Evolutionary conservation across 805 yeast genomes (phyloP).

Genomic region (Yarrowia phangngaensis): DNA sequence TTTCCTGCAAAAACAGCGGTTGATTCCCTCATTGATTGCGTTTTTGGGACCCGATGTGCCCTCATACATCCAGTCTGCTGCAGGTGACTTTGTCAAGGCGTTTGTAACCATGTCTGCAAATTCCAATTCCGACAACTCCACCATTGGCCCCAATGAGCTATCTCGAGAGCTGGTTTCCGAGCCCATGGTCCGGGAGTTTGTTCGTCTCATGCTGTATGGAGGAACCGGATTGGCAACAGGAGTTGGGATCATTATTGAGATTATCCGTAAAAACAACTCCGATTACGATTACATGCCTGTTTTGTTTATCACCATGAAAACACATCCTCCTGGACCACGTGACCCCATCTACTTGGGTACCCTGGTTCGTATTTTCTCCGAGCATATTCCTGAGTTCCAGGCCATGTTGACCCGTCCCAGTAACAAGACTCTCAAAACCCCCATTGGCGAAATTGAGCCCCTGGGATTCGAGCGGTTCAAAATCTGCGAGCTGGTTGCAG

Average conservation of each 20-base stretch:
- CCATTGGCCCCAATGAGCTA: constrained; percentile 93
- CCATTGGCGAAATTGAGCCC: constrained; percentile 65
- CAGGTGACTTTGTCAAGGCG: constrained; percentile 92
- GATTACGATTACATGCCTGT: constrained; percentile 92
- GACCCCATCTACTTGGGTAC: constrained; percentile 93
- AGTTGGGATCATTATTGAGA: constrained; percentile 90
- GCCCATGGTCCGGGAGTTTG: constrained; percentile 59
- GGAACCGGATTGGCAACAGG: constrained; percentile 90
- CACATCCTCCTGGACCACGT: constrained; percentile 87
- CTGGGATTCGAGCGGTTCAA: constrained; percentile 89
- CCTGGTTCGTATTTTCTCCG: constrained; percentile 71
- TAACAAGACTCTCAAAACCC: constrained; percentile 48
- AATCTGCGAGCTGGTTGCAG: constrained; percentile 89
- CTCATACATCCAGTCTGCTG: constrained; percentile 81
- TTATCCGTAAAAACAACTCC: constrained; percentile 90
- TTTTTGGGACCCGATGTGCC: constrained; percentile 64
- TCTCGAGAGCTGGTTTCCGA: constrained; percentile 86
- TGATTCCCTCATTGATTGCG: constrained; percentile 69
- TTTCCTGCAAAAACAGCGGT: constrained; percentile 62
- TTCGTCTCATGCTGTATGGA: constrained; percentile 65
- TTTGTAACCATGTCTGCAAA: constrained; percentile 91
- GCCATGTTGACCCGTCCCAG: constrained; percentile 48
- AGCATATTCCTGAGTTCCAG: constrained; percentile 66
- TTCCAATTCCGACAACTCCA: constrained; percentile 80
- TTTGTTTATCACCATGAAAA: constrained; percentile 70